Evolutionary conservation across 352 stramenopile species (phyloP).

Genomic region (Pelagophyceae sp.): DNA sequence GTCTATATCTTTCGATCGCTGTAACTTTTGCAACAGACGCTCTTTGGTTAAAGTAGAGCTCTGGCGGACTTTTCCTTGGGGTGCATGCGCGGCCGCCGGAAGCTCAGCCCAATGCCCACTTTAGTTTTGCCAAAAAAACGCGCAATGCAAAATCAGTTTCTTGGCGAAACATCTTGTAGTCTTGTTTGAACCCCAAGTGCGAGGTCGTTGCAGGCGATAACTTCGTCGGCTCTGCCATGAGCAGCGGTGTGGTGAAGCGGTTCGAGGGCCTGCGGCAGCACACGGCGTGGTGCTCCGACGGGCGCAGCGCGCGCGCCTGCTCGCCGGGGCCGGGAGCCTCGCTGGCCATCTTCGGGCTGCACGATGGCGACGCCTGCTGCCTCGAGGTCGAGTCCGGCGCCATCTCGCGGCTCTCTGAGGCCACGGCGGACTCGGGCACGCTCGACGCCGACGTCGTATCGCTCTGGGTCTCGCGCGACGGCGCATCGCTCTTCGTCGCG

Average conservation of each 20-base stretch:
- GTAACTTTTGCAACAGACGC: too few relatives aligned
- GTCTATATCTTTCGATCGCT: too few relatives aligned
- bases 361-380: not conserved
- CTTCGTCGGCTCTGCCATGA: too few relatives aligned
- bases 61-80: too few relatives aligned
- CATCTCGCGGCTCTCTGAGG: not conserved
- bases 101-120: too few relatives aligned
- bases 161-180: too few relatives aligned
- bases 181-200: too few relatives aligned
- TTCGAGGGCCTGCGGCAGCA: not conserved
- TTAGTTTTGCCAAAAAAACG: too few relatives aligned
- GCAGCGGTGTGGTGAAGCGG: not conserved
- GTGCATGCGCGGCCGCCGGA: too few relatives aligned
- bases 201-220: too few relatives aligned
- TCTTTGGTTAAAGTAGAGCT: too few relatives aligned
- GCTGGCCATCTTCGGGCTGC: not conserved
- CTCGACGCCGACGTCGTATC: constrained; percentile 4
- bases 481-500: constrained; percentile 14
- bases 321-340: not conserved
- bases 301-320: not conserved
- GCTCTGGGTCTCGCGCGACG: constrained; percentile 3
- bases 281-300: not conserved
- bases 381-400: not conserved
- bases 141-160: too few relatives aligned
- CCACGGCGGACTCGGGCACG: not conserved